Evolutionary conservation across 768 basidiomycete genomes (phyloP).

Genomic region (Russula sp.): DNA sequence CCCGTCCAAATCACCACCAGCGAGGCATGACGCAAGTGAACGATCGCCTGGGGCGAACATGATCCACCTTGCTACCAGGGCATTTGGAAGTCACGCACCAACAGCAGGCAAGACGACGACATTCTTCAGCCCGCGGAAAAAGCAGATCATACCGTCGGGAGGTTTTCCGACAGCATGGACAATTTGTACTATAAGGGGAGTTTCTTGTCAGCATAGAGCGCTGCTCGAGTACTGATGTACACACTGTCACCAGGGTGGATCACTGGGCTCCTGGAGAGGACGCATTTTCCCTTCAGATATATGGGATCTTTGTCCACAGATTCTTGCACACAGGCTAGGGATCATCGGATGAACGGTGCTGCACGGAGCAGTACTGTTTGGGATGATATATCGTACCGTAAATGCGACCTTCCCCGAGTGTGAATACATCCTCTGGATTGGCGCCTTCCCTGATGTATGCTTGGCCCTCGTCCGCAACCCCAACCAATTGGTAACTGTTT

Average conservation of each 20-base stretch:
- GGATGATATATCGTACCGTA: constrained; percentile 4
- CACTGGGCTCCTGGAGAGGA: constrained; percentile 29
- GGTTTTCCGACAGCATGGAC: constrained; percentile 29
- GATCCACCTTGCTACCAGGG: background rate
- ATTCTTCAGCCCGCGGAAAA: constrained; percentile 23
- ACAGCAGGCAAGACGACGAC: constrained; percentile 24
- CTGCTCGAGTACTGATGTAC: background rate
- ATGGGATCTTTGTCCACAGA: constrained; percentile 4
- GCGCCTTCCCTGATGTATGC: constrained; percentile 13
- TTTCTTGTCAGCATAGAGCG: background rate
- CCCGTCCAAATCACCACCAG: constrained; percentile 80
- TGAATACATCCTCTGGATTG: constrained; percentile 7
- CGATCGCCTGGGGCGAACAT: constrained; percentile 37
- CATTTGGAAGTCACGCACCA: background rate
- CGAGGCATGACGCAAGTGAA: constrained; percentile 61
- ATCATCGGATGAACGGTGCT: background rate
- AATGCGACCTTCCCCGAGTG: constrained; percentile 5
- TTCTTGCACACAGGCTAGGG: constrained; percentile 18
- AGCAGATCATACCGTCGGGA: constrained; percentile 18
- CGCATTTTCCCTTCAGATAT: constrained; percentile 2
- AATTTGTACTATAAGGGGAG: constrained; percentile 16
- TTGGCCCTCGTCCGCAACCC: constrained; percentile 72
- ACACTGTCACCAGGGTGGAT: constrained; percentile 32
- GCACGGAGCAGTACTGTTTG: background rate
- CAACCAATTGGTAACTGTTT: constrained; percentile 61